A percentile compares a stretch with the other conserved stretches of the same genome.
Evolutionary conservation across 805 yeast genomes (phyloP).

Genomic region (Tetrapisispora arboricola): DNA sequence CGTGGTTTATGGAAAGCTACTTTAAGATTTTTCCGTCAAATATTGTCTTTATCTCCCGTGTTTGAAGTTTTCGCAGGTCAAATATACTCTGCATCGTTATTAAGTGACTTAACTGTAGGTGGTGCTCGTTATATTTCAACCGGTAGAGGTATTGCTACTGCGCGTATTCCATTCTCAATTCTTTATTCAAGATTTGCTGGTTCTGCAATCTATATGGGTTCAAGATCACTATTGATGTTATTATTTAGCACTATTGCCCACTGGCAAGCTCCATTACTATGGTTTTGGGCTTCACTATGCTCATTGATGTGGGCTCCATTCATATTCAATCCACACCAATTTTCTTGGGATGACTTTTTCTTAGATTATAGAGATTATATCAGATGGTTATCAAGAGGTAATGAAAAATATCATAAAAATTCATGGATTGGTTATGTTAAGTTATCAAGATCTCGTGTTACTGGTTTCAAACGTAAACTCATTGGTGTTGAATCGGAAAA

Average conservation of each 20-base stretch:
- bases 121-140: conserved; percentile 83
- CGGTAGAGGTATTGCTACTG: conserved; percentile 79
- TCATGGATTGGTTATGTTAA: conserved; percentile 81
- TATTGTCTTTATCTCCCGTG: conserved; percentile 63
- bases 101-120: conserved; percentile 65
- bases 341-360: conserved; percentile 90
- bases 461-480: conserved; percentile 69
- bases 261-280: conserved; percentile 87
- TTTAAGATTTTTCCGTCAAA: conserved; percentile 57
- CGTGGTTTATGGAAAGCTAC: conserved; percentile 70
- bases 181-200: conserved; percentile 70
- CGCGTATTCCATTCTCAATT: conserved; percentile 64
- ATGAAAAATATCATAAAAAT: conserved; percentile 77
- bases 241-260: conserved; percentile 62
- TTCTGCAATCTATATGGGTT: conserved; percentile 76
- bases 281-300: conserved; percentile 93
- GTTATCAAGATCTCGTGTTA: conserved; percentile 71
- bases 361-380: conserved; percentile 90
- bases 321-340: conserved; percentile 94
- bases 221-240: conserved; percentile 61
- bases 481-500: conserved; percentile 71
- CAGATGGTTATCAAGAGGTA: conserved; percentile 86
- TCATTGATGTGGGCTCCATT: conserved; percentile 88
- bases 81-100: conserved; percentile 60
- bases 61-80: conserved; percentile 79